phyloP scores from a whole-genome alignment of 192 early-diverging fungal genomes.

The Phycomyces blakesleeanus region DNA sequence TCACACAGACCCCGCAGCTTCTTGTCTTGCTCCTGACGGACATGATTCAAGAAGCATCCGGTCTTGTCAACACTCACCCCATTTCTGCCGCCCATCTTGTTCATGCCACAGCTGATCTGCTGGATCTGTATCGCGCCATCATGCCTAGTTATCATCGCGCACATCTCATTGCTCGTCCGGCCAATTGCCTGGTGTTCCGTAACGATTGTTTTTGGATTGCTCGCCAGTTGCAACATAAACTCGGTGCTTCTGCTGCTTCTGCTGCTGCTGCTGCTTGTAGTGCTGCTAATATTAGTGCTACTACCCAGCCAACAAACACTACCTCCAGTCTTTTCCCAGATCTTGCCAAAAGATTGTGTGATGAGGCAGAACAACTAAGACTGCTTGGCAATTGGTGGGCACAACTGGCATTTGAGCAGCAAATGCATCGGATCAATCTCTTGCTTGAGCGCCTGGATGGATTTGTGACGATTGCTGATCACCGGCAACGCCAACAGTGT shows the following conservation, averaged over 20 bases:
- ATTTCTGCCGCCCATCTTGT: constrained; percentile 34
- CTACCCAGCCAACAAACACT: neutral
- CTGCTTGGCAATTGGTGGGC: constrained; percentile 28
- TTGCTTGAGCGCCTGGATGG: constrained; percentile 16
- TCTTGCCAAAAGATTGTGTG: neutral
- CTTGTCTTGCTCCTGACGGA: constrained; percentile 13
- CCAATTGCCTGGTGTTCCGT: constrained; percentile 57
- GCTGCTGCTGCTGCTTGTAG: too few species aligned
- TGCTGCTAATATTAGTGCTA: too few species aligned
- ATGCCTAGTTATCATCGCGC: constrained; percentile 60
- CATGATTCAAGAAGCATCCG: constrained; percentile 16
- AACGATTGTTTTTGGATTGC: constrained; percentile 71
- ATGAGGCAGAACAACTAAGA: constrained; percentile 9
- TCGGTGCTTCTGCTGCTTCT: too few species aligned
- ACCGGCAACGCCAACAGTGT: constrained; percentile 12
- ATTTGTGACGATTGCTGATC: constrained; percentile 13
- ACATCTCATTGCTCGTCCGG: constrained; percentile 48
- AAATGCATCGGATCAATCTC: constrained; percentile 2
- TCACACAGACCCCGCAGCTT: constrained; percentile 34
- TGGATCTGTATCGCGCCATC: constrained; percentile 60
- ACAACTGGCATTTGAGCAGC: constrained; percentile 13
- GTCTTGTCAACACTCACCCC: constrained; percentile 18
- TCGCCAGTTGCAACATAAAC: constrained; percentile 36
- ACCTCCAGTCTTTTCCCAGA: constrained; percentile 8
- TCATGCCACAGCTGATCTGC: constrained; percentile 40